Conservation (phyloP, 2,329 filamentous ascomycete species). For the Neopestalotiopsis rosae region DNA sequence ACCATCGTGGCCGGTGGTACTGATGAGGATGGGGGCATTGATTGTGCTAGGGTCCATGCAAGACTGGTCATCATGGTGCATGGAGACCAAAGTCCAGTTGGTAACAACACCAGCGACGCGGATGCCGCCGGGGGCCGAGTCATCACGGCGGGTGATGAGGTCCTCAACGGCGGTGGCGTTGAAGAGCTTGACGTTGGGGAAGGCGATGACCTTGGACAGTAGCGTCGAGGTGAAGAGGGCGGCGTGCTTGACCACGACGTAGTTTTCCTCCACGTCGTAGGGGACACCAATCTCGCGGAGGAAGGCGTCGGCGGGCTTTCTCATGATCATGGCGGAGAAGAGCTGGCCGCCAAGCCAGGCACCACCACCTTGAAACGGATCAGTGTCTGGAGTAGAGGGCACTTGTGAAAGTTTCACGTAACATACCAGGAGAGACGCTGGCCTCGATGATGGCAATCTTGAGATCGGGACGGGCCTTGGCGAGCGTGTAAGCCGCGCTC, state of each 20-base stretch:
- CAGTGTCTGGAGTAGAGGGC: neutral
- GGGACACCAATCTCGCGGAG: slow-evolving; percentile 80
- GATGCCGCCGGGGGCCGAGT: slow-evolving; percentile 56
- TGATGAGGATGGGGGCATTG: slow-evolving; percentile 87
- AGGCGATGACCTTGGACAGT: slow-evolving; percentile 79
- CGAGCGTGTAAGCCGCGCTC: slow-evolving; percentile 83
- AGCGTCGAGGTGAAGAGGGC: slow-evolving; percentile 91
- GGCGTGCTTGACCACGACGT: slow-evolving; percentile 92
- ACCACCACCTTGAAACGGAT: slow-evolving; percentile 66
- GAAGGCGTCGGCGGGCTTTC: slow-evolving; percentile 88
- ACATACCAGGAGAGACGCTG: slow-evolving; percentile 73
- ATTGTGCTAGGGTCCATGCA: slow-evolving; percentile 99
- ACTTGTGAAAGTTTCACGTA: slow-evolving; percentile 20
- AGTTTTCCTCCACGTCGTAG: slow-evolving; percentile 87
- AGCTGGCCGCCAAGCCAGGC: slow-evolving; percentile 94
- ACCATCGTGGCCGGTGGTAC: slow-evolving; percentile 88
- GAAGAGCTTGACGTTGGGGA: slow-evolving; percentile 95
- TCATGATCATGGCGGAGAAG: slow-evolving; percentile 95
- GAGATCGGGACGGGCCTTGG: slow-evolving; percentile 82
- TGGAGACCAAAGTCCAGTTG: slow-evolving; percentile 92
- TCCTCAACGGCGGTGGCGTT: slow-evolving; percentile 94
- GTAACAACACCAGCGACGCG: slow-evolving; percentile 89
- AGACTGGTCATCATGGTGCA: slow-evolving; percentile 87
- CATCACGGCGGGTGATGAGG: slow-evolving; percentile 77
- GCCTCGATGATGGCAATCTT: slow-evolving; percentile 93